A percentile compares a stretch with the other conserved stretches of the same genome.
Evolutionary conservation across 768 basidiomycete species (phyloP).

Genomic region (Chalciporus chontae): DNA sequence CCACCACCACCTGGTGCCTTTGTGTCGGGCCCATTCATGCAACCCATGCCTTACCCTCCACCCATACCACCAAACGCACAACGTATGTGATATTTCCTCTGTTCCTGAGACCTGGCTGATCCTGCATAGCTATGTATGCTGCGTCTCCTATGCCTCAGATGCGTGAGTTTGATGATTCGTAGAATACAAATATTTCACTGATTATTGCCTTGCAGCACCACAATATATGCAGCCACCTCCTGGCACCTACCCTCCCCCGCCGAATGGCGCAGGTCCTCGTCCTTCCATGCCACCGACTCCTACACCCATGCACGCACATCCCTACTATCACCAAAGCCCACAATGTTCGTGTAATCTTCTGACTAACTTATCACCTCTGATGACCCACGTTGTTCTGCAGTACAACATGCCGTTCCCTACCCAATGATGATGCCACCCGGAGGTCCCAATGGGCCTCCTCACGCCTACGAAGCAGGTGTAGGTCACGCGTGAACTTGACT

Average conservation of each 20-base stretch:
- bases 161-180: conserved; percentile 51
- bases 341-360: conserved; percentile 54
- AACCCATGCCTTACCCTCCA: conserved; percentile 80
- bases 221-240: conserved; percentile 81
- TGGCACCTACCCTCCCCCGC: conserved; percentile 72
- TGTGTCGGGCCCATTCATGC: conserved; percentile 80
- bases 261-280: conserved; percentile 73
- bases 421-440: conserved; percentile 88
- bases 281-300: conserved; percentile 93
- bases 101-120: conserved; percentile 2
- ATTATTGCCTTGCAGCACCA: conserved; percentile 41
- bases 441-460: conserved; percentile 57
- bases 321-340: conserved; percentile 88
- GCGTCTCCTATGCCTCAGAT: conserved; percentile 82
- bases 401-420: conserved; percentile 83
- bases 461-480: conserved; percentile 77
- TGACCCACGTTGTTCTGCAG: conserved; percentile 41
- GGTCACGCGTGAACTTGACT: conserved; percentile 49
- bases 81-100: conserved; percentile 21
- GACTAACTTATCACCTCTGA: conserved; percentile 10
- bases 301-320: conserved; percentile 80
- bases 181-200: background rate
- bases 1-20: conserved; percentile 79
- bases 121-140: conserved; percentile 66
- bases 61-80: conserved; percentile 75